A percentile compares a stretch with the other conserved stretches of the same genome.
Evolutionary conservation across 2,329 filamentous ascomycete species (phyloP).

Genomic region (Raffaelea albimanens): DNA sequence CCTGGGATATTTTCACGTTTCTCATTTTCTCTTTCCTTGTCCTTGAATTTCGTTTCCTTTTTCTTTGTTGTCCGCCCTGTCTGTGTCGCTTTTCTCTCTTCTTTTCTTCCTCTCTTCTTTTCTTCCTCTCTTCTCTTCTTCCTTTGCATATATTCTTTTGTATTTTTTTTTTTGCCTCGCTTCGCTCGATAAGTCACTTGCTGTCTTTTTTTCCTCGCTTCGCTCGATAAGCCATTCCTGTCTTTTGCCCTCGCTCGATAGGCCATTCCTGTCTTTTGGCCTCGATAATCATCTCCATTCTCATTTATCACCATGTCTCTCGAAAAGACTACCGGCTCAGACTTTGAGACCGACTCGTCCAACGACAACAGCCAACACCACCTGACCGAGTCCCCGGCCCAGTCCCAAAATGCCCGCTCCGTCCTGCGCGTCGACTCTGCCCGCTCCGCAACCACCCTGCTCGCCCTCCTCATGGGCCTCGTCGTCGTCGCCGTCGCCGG

Average conservation of each 20-base stretch:
- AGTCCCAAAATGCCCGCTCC: conserved; percentile 27
- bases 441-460: conserved; percentile 35
- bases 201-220: neutral
- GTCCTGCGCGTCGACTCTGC: conserved; percentile 32
- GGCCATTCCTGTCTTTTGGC: neutral
- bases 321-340: conserved; percentile 24
- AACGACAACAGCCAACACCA: no score
- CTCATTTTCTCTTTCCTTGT: neutral
- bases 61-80: neutral
- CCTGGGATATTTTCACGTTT: neutral
- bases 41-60: neutral
- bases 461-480: conserved; percentile 42
- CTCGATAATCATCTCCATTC: neutral
- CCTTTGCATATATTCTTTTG: neutral
- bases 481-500: conserved; percentile 44
- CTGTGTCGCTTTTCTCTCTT: neutral
- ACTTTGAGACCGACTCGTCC: conserved; percentile 41
- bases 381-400: no score
- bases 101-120: neutral
- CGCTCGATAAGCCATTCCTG: no score
- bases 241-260: neutral
- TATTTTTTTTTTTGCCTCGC: neutral
- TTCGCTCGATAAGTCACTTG: neutral
- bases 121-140: neutral
- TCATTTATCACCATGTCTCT: conserved; percentile 4